phyloP scores from a whole-genome alignment of 208 protist genomes.

The Leishmania martiniquensis region DNA sequence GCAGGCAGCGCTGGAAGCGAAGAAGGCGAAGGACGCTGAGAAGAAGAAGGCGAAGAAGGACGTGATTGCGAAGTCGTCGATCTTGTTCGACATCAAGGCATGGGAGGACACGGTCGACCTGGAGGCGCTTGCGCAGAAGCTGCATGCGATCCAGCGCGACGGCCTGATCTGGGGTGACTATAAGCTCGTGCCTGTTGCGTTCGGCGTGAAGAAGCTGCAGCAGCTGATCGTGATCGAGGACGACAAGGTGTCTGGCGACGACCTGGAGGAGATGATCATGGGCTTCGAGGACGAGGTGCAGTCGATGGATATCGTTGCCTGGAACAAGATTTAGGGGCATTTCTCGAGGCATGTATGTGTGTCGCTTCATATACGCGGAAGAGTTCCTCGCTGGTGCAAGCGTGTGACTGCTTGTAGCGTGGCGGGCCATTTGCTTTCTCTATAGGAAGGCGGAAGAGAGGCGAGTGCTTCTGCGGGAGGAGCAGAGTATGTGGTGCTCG shows the following conservation, averaged over 20 bases:
- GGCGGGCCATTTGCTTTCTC: not conserved
- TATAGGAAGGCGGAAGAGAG: not conserved
- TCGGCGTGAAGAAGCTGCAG: slow-evolving; percentile 96
- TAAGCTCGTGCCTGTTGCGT: slow-evolving; percentile 93
- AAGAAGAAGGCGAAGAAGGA: slow-evolving; percentile 86
- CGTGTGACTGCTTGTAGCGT: not conserved
- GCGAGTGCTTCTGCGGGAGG: not conserved
- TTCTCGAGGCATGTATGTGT: not conserved
- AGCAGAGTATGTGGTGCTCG: not conserved
- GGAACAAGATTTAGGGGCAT: slow-evolving; percentile 95
- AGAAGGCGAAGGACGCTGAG: slow-evolving; percentile 85
- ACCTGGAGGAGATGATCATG: slow-evolving; percentile 93
- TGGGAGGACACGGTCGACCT: slow-evolving; percentile 94
- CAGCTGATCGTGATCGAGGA: slow-evolving; percentile 95
- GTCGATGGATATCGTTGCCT: slow-evolving; percentile 95
- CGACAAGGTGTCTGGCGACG: slow-evolving; percentile 94
- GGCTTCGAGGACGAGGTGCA: slow-evolving; percentile 95
- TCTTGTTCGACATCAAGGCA: slow-evolving; percentile 94
- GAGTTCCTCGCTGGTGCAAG: not conserved
- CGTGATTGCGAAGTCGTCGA: slow-evolving; percentile 89
- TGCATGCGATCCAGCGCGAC: slow-evolving; percentile 85
- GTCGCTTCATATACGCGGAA: not conserved
- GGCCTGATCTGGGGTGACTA: slow-evolving; percentile 93
- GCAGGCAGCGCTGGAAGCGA: slow-evolving; percentile 78
- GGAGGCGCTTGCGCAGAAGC: slow-evolving; percentile 82